Conservation (phyloP, 805 yeast species). For the Metschnikowia lochheadii region DNA sequence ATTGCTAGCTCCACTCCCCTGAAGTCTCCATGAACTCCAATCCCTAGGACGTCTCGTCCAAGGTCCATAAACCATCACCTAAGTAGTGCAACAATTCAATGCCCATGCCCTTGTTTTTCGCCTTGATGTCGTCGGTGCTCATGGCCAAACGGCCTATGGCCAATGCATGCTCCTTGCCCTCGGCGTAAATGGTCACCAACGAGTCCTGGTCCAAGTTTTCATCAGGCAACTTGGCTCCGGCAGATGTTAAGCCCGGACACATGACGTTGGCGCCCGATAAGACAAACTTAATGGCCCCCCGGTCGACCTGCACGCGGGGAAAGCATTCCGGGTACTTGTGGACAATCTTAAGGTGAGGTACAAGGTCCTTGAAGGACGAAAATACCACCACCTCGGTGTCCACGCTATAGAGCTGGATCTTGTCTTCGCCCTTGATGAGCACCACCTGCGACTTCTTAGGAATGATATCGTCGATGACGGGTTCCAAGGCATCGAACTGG, state of each 20-base stretch:
- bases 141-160: conserved; percentile 85
- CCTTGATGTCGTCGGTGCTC: conserved; percentile 86
- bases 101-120: conserved; percentile 83
- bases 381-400: conserved; percentile 72
- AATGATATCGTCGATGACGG: conserved; percentile 71
- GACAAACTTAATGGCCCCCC: conserved; percentile 95
- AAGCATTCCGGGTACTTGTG: conserved; percentile 81
- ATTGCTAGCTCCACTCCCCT: too few species aligned
- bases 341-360: conserved; percentile 71
- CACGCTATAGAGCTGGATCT: conserved; percentile 69
- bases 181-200: conserved; percentile 83
- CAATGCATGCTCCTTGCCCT: conserved; percentile 86
- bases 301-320: conserved; percentile 84
- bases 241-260: conserved; percentile 92
- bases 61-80: conserved; percentile 86
- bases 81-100: conserved; percentile 77
- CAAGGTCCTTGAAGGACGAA: conserved; percentile 76
- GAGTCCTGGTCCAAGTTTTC: conserved; percentile 61
- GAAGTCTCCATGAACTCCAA: too few species aligned
- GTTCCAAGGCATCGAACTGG: conserved; percentile 72
- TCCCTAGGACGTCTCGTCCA: conserved; percentile 31
- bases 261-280: conserved; percentile 94
- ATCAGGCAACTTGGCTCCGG: conserved; percentile 80
- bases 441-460: conserved; percentile 86
- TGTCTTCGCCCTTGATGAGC: conserved; percentile 83